Base-by-base conservation (phyloP, 257 asterid species). In the Scutellaria galericulata region DNA sequence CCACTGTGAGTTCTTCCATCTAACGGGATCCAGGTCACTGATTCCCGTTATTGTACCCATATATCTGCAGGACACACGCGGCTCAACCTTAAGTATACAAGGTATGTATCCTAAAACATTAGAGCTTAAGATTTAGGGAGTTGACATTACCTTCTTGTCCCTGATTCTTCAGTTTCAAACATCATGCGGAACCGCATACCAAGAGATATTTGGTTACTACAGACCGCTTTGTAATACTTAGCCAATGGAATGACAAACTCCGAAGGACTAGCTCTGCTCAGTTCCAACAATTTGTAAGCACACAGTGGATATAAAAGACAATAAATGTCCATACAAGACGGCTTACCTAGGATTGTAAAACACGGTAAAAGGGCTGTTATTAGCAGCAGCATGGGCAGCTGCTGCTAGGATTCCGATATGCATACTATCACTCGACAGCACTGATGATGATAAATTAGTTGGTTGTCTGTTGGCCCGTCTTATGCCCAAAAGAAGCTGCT, bases 1-100 rank as follows among this genome's bases (percentile, higher is more conserved):
- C 98, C 98, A 93, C 69, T 93, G 98, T 41, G 98, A 93, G 75
- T 80, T 87, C 87, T 93, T 93, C 98, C 98, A 93, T 81, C 96
- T 77, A 64, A 86, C 85, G 0, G 93, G 74, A 83, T 93, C 98
- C 65, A 93, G 83, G 82, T 93, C 98, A 62, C 90, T 86, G 53
- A 91, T 86, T 52, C 97, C 97, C 0, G 97, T 89, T 51, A 93
- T 86, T 12, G 98, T 91, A 68, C 98, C 98, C 98, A 93, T 93
- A 81, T 89, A 91, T 86, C 96, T 92, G 82, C 77, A 79, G 11
- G 10, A 56, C 42, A 73, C 63, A 51, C 4, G 48, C 7, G 12
- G 57, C 42, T 40, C 68, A 31, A 73, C 66, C 15, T 44, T 20
- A 68, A 54, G 41, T 51, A 27, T 4, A 1, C 9, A 18, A 0